Evolutionary conservation across 495 filamentous ascomycete genomes (phyloP).

Genomic region (Aeminium ludgeri): DNA sequence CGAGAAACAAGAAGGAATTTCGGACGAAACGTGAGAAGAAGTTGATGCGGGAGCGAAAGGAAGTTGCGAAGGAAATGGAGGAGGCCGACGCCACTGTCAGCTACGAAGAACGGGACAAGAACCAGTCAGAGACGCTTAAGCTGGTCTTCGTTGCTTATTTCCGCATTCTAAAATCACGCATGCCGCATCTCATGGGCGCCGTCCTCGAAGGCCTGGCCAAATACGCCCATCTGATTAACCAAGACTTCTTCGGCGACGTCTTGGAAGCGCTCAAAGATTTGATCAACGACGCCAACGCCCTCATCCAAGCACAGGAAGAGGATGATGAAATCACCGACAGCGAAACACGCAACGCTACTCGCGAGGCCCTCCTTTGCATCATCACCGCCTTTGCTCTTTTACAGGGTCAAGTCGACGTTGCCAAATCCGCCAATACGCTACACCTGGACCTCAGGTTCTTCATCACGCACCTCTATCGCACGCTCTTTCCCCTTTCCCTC

Average conservation of each 20-base stretch:
- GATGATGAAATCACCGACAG: slow-evolving; percentile 26
- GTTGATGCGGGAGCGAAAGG: slow-evolving; percentile 63
- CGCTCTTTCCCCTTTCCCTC: slow-evolving; percentile 55
- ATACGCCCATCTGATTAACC: slow-evolving; percentile 91
- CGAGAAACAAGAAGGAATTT: slow-evolving; percentile 54
- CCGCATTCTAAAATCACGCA: slow-evolving; percentile 70
- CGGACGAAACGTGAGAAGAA: slow-evolving; percentile 61
- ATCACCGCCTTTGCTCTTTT: slow-evolving; percentile 89
- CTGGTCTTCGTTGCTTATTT: slow-evolving; percentile 92
- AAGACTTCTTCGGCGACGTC: slow-evolving; percentile 93
- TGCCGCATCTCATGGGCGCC: slow-evolving; percentile 72
- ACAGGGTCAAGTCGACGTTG: slow-evolving; percentile 59
- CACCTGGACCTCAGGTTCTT: slow-evolving; percentile 90
- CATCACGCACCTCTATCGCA: slow-evolving; percentile 77
- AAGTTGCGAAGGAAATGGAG: slow-evolving; percentile 80
- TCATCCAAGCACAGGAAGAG: slow-evolving; percentile 1
- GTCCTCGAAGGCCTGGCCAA: slow-evolving; percentile 81
- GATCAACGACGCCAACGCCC: slow-evolving; percentile 46
- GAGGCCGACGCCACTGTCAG: slow-evolving; percentile 79
- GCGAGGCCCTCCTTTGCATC: slow-evolving; percentile 84
- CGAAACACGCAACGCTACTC: slow-evolving; percentile 46
- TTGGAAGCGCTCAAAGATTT: slow-evolving; percentile 88
- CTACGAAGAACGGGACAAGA: slow-evolving; percentile 79
- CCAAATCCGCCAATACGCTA: slow-evolving; percentile 45
- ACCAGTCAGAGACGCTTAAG: slow-evolving; percentile 87